phyloP scores from a whole-genome alignment of 179 eudicot species.

The Pouteria campechiana region DNA sequence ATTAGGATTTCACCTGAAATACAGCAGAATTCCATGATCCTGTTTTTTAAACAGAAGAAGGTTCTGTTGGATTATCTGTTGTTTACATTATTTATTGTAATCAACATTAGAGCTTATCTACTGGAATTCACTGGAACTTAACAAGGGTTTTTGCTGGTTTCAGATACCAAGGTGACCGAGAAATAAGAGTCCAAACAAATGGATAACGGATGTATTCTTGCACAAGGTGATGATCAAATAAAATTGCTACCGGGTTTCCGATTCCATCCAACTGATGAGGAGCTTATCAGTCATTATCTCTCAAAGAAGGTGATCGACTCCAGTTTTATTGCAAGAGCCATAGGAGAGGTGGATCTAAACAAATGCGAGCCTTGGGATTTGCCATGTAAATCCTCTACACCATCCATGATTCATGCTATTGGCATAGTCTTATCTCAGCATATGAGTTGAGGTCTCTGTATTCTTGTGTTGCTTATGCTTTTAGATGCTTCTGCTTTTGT shows the following conservation, averaged over 20 bases:
- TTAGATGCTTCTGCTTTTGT: neutral
- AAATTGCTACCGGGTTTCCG: conserved; percentile 77
- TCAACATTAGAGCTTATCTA: neutral
- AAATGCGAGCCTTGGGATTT: conserved; percentile 90
- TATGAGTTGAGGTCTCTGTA: neutral
- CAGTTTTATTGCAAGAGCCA: conserved; percentile 31
- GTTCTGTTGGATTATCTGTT: too few relatives aligned
- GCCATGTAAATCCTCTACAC: conserved; percentile 42
- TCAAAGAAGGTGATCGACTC: conserved; percentile 33
- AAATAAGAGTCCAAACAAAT: conserved; percentile 17
- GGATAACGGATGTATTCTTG: conserved; percentile 18
- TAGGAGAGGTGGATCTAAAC: conserved; percentile 75
- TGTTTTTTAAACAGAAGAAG: too few relatives aligned
- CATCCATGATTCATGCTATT: too few relatives aligned
- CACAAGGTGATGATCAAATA: conserved; percentile 23
- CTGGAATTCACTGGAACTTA: conserved; percentile 5
- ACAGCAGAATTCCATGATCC: neutral
- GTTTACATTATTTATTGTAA: neutral
- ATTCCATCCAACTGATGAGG: conserved; percentile 76
- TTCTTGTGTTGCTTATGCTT: neutral
- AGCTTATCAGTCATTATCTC: conserved; percentile 64
- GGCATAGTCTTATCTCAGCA: too few relatives aligned
- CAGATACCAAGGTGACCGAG: conserved; percentile 5
- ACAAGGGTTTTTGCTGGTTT: conserved; percentile 9
- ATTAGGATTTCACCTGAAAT: neutral